phyloP scores from a whole-genome alignment of 1,284 basidiomycete genomes.

The Cystobasidiaceae sp. region DNA sequence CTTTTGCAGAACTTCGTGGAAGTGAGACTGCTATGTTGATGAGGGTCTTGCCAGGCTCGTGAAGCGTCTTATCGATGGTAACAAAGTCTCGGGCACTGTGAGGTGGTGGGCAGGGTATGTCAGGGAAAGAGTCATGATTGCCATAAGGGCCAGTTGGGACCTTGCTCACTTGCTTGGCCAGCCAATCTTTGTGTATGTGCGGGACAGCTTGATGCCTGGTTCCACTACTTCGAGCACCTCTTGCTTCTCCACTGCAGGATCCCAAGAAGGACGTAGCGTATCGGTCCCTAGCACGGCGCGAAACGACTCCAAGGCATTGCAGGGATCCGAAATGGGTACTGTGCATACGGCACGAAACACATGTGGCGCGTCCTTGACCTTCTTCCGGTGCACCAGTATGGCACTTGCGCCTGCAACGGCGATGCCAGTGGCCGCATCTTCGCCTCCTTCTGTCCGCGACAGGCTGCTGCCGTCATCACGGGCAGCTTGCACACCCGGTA shows the following conservation, averaged over 20 bases:
- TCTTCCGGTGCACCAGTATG: slow-evolving; percentile 9
- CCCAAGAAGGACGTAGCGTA: slow-evolving; percentile 83
- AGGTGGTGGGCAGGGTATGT: slow-evolving; percentile 24
- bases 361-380: slow-evolving; percentile 18
- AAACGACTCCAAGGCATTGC: slow-evolving; percentile 51
- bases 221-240: slow-evolving; percentile 81
- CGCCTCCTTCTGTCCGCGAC: background rate
- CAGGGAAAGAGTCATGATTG: too few relatives aligned
- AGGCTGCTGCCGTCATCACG: background rate
- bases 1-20: slow-evolving; percentile 62
- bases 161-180: slow-evolving; percentile 83
- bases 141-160: background rate
- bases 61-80: slow-evolving; percentile 72
- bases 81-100: slow-evolving; percentile 82
- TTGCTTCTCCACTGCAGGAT: slow-evolving; percentile 81
- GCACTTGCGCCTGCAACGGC: background rate
- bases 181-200: slow-evolving; percentile 84
- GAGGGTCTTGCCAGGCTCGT: slow-evolving; percentile 58
- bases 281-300: slow-evolving; percentile 75
- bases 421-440: background rate
- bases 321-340: slow-evolving; percentile 1
- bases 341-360: slow-evolving; percentile 13
- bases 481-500: background rate
- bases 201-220: slow-evolving; percentile 72
- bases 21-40: slow-evolving; percentile 94